Conservation (phyloP, 1,139 yeast species). For the Kodamaea derodonti region DNA sequence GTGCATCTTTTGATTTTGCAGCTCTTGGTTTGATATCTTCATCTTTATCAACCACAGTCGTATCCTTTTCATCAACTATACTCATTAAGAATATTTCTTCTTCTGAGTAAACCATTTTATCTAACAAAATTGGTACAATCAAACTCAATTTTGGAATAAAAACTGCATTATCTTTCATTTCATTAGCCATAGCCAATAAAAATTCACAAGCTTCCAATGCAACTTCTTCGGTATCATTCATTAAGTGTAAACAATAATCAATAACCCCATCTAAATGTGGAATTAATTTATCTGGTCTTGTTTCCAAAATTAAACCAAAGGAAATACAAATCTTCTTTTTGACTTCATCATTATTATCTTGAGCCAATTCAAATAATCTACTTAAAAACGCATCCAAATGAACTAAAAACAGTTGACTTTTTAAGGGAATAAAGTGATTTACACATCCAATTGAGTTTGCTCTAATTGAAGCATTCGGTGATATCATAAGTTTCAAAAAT, state of each 20-base stretch:
- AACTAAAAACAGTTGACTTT: constrained; percentile 60
- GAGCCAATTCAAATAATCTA: constrained; percentile 61
- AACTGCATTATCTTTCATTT: constrained; percentile 26
- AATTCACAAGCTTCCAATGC: constrained; percentile 94
- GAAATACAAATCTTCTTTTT: constrained; percentile 76
- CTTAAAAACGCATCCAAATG: constrained; percentile 64
- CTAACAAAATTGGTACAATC: constrained; percentile 71
- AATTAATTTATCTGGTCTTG: constrained; percentile 73
- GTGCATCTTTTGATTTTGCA: constrained; percentile 69
- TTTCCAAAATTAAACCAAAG: constrained; percentile 69
- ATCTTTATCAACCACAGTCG: constrained; percentile 66
- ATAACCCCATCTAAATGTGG: constrained; percentile 86
- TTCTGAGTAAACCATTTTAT: constrained; percentile 85
- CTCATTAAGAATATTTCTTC: constrained; percentile 73
- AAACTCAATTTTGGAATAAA: constrained; percentile 55
- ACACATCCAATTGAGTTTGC: constrained; percentile 68
- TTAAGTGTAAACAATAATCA: constrained; percentile 76
- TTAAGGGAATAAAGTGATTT: constrained; percentile 70
- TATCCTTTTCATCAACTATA: constrained; percentile 65
- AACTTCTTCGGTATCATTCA: constrained; percentile 66
- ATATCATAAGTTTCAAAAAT: constrained; percentile 49
- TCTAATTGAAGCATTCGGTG: constrained; percentile 47
- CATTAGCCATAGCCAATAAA: constrained; percentile 59
- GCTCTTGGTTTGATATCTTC: constrained; percentile 83
- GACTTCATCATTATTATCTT: constrained; percentile 56